These are phyloP conservation scores for Mitragyna speciosa DNA, from an alignment of 257 asterid genomes.

Conservation along the genomic window DNA sequence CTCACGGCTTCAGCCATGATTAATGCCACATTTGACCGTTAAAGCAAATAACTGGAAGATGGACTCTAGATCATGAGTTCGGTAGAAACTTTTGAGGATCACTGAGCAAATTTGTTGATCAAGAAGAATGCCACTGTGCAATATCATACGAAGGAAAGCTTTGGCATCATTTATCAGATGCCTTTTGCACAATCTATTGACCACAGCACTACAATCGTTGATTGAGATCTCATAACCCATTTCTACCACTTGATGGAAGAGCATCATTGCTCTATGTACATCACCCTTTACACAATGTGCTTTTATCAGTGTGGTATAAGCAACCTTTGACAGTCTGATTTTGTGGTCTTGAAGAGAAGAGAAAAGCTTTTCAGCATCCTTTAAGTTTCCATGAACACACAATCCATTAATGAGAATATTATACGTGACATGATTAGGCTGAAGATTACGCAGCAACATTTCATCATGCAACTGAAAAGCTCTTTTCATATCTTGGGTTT, in stretches of 20 bases:
- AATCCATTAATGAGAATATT: conserved; percentile 67
- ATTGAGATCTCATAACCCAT: conserved; percentile 59
- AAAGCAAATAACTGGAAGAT: conserved; percentile 40
- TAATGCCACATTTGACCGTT: conserved; percentile 58
- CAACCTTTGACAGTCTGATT: conserved; percentile 50
- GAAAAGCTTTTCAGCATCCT: conserved; percentile 55
- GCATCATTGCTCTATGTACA: conserved; percentile 45
- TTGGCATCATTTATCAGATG: conserved; percentile 42
- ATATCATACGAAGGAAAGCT: conserved; percentile 53
- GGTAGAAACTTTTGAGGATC: conserved; percentile 38
- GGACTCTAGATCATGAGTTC: conserved; percentile 34
- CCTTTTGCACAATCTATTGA: conserved; percentile 78
- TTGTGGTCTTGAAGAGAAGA: conserved; percentile 40
- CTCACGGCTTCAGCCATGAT: conserved; percentile 36
- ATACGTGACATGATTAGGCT: conserved; percentile 55
- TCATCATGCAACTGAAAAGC: conserved; percentile 47
- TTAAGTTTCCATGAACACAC: conserved; percentile 52
- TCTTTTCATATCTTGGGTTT: conserved; percentile 37
- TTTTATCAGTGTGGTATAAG: conserved; percentile 68
- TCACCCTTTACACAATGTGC: conserved; percentile 80
- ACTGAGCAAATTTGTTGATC: conserved; percentile 47
- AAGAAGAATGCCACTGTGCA: conserved; percentile 45
- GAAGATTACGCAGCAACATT: conserved; percentile 46
- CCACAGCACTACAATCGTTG: conserved; percentile 72
- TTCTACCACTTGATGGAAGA: conserved; percentile 59